Conservation (phyloP, 2,329 filamentous ascomycete genomes). For the Emmonsiellopsis sp. region DNA sequence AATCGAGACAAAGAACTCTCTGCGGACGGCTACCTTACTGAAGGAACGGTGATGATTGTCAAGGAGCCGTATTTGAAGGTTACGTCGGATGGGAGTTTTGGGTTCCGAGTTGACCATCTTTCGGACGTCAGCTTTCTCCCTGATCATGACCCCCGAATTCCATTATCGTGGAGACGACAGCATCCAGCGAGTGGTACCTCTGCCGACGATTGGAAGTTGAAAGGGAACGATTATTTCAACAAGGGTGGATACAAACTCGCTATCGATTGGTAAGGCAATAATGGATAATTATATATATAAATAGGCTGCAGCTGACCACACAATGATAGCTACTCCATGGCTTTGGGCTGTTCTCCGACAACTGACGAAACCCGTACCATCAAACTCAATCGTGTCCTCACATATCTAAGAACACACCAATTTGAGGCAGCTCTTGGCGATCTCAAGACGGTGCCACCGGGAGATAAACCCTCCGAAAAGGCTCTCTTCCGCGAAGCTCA, state of each 20-base stretch:
- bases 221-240: constrained; percentile 27
- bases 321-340: constrained; percentile 30
- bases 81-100: constrained; percentile 31
- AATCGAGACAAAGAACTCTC: constrained; percentile 31
- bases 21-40: constrained; percentile 25
- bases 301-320: background rate
- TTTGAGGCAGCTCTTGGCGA: constrained; percentile 30
- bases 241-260: constrained; percentile 10
- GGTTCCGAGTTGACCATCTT: constrained; percentile 45
- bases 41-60: constrained; percentile 33
- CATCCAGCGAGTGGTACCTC: background rate
- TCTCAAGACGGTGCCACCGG: constrained; percentile 13
- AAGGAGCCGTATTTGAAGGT: constrained; percentile 48
- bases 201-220: constrained; percentile 9
- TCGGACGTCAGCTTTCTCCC: constrained; percentile 39
- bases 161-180: constrained; percentile 26
- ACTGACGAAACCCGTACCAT: constrained; percentile 24
- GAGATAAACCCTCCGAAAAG: constrained; percentile 30
- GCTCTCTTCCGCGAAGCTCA: constrained; percentile 36
- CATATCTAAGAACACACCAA: constrained; percentile 20
- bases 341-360: constrained; percentile 26
- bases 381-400: constrained; percentile 30
- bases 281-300: constrained; percentile 2
- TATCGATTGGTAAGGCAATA: constrained; percentile 19
- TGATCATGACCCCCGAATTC: constrained; percentile 30